phyloP scores from a whole-genome alignment of 78 protist genomes.

The Goniomonas avonlea region DNA sequence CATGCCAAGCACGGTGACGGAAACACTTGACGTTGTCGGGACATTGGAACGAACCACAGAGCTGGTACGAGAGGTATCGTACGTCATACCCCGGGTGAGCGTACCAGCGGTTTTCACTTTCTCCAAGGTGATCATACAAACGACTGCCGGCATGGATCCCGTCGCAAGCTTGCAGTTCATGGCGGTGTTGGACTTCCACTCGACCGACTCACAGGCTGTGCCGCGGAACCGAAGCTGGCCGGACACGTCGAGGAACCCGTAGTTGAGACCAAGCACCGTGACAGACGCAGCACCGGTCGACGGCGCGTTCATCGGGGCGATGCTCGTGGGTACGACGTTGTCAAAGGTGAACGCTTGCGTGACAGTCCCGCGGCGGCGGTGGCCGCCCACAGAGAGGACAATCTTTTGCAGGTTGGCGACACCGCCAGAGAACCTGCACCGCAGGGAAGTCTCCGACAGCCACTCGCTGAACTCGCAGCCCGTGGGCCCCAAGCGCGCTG shows the following conservation, averaged over 20 bases:
- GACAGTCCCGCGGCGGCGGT: not conserved
- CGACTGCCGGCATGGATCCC: too few relatives aligned
- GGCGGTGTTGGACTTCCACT: slow-evolving; percentile 7
- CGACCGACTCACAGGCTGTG: not conserved
- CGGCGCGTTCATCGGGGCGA: not conserved
- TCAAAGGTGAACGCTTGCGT: not conserved
- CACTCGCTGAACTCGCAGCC: slow-evolving; percentile 16
- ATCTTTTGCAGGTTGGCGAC: not conserved
- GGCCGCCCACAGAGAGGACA: not conserved
- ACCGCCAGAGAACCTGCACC: not conserved
- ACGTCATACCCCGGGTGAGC: not conserved
- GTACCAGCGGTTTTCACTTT: not conserved
- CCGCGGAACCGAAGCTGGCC: not conserved
- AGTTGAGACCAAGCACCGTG: not conserved
- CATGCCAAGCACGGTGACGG: slow-evolving; percentile 5
- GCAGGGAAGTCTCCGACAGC: slow-evolving; percentile 8
- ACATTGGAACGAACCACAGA: not conserved
- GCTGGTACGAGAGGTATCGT: not conserved
- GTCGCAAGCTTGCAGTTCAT: not conserved
- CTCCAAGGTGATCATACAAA: not conserved
- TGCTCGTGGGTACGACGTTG: too few relatives aligned
- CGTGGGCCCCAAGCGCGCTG: not conserved
- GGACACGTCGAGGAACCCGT: not conserved
- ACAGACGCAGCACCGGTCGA: not conserved
- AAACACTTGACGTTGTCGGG: not conserved